Base-by-base conservation (phyloP, 169 alveolate genomes). In the Neospora caninum region DNA sequence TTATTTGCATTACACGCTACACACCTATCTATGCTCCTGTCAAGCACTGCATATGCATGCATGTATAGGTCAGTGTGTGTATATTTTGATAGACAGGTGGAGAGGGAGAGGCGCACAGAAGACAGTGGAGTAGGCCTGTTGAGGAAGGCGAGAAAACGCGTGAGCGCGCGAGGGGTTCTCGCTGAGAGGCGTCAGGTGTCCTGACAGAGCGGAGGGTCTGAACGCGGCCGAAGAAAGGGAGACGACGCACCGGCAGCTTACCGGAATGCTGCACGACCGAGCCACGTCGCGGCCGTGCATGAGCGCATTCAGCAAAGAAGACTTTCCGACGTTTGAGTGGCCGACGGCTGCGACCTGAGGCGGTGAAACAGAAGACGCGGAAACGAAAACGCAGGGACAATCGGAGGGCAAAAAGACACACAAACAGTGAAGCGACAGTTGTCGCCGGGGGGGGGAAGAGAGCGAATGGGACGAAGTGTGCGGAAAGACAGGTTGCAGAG, bases 271-370 rank as follows among this genome's bases (percentile, higher is more conserved):
- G 88, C 97, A 96, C 70, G 97, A 93, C 53, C 94, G 34, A 20
- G 97, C 96, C 18, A 97, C 97, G 82, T 96, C 95, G 88, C 96
- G 83, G 93, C 97, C 96, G 87, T 97, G 96, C 58, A 98, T 87
- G 22, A 98, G 96, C 38, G 98, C 96, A 96, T 98, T 98, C 45
- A 98, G 98, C 80, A 98, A 97, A 78, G 99, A 96, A 25, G 99
- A 98, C 95, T 98, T 98, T 0, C 99, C 99, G 36, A 97, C 98
- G 94, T 98, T 98, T 36, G 99, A 98, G 49, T 98, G 94, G 10
- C 99, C 99, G 78, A 98, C 98, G 82, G 98, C 93, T 67, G 99
- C 98, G 29, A 98, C 96, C 98, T 98, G 95, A 88, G 88, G 34
- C 82, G 89, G 39, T 38, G 64, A 91, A 80, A 53, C 64, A 38